Conservation (phyloP, 768 basidiomycete species). For the Podaxis sp. region DNA sequence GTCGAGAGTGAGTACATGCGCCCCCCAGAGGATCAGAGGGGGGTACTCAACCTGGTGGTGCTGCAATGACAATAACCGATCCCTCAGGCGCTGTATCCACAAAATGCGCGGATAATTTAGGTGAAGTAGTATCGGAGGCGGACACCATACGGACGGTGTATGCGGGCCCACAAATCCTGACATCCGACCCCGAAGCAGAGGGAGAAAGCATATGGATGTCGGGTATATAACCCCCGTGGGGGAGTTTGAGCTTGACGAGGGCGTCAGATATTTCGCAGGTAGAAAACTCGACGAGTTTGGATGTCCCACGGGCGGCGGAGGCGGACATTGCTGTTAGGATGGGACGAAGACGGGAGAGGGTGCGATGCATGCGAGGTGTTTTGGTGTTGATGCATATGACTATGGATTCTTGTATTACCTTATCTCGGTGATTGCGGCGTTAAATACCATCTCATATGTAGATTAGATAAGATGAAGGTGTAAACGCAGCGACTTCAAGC, state of each 20-base stretch:
- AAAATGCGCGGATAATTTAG: constrained; percentile 71
- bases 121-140: constrained; percentile 54
- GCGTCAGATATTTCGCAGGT: constrained; percentile 90
- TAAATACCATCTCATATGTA: not conserved
- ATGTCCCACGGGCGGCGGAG: constrained; percentile 12
- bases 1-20: not conserved
- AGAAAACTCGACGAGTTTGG: constrained; percentile 44
- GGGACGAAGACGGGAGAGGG: constrained; percentile 19
- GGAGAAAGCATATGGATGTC: constrained; percentile 67
- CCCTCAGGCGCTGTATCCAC: constrained; percentile 73
- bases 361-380: constrained; percentile 6
- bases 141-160: constrained; percentile 87
- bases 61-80: constrained; percentile 71
- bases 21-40: not conserved
- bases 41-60: constrained; percentile 58
- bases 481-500: not conserved
- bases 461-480: not conserved
- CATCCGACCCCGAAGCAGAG: constrained; percentile 25
- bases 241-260: constrained; percentile 72
- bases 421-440: constrained; percentile 7
- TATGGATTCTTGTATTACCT: not conserved
- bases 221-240: constrained; percentile 78
- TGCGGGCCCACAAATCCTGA: constrained; percentile 68
- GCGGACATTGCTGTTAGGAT: constrained; percentile 20
- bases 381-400: not conserved